These are phyloP conservation scores for Candida yuanshanica DNA, from an alignment of 805 yeast species.

Conservation along the genomic window DNA sequence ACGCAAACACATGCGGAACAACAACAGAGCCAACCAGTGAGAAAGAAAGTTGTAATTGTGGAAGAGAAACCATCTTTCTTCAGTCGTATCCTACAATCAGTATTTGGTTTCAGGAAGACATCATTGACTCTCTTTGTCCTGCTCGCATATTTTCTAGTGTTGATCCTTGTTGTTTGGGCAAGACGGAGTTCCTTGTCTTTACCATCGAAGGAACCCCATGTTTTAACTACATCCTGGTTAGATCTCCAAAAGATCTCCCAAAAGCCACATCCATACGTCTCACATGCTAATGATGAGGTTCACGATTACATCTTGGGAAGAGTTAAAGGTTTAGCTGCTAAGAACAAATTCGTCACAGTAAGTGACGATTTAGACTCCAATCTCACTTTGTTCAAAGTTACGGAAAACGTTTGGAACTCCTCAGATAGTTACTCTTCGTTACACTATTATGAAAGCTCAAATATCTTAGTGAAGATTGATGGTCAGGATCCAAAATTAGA, in stretches of 20 bases:
- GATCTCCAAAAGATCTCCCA: slow-evolving; percentile 66
- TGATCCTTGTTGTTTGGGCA: slow-evolving; percentile 33
- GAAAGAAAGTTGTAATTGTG: neutral
- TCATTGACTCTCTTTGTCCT: slow-evolving; percentile 53
- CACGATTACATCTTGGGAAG: slow-evolving; percentile 56
- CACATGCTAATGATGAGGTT: slow-evolving; percentile 70
- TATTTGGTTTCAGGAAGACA: slow-evolving; percentile 70
- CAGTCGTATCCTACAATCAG: slow-evolving; percentile 33
- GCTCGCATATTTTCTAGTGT: slow-evolving; percentile 38
- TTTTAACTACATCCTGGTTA: slow-evolving; percentile 49
- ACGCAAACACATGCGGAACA: neutral
- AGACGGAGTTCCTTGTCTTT: slow-evolving; percentile 36
- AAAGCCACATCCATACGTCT: slow-evolving; percentile 71
- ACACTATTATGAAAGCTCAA: slow-evolving; percentile 77
- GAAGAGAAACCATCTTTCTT: slow-evolving; percentile 11
- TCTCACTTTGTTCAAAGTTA: slow-evolving; percentile 43
- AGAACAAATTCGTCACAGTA: slow-evolving; percentile 24
- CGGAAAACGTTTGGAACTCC: slow-evolving; percentile 41
- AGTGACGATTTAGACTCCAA: slow-evolving; percentile 33
- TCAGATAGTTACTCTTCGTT: slow-evolving; percentile 39
- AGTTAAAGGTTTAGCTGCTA: slow-evolving; percentile 30
- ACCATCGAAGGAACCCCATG: slow-evolving; percentile 38
- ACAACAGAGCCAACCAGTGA: neutral
- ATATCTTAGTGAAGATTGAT: slow-evolving; percentile 67
- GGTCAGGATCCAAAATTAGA: slow-evolving; percentile 56